These are phyloP conservation scores for Malus hybrid DNA, from an alignment of 331 rosid species.

Conservation along the genomic window DNA sequence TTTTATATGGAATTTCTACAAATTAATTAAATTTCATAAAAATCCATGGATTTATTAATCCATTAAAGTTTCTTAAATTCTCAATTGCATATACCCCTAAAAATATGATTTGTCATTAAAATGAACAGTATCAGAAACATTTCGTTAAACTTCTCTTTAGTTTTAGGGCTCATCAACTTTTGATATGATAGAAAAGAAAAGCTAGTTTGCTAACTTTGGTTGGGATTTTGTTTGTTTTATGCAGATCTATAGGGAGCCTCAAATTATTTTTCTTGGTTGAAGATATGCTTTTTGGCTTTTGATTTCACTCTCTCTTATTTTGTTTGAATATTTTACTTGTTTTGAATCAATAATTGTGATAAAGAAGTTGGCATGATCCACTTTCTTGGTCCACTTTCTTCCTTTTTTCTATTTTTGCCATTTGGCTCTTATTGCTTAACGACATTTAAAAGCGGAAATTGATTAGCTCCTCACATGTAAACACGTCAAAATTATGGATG, in stretches of 20 bases:
- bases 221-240: constrained; percentile 1
- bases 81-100: too few species aligned
- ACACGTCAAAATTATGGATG: too few species aligned
- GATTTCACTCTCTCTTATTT: background rate
- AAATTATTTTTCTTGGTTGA: background rate
- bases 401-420: background rate
- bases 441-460: background rate
- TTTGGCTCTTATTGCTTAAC: background rate
- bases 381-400: background rate
- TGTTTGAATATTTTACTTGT: background rate
- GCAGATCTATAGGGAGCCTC: background rate
- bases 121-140: too few species aligned
- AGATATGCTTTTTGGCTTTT: constrained; percentile 5
- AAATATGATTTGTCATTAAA: too few species aligned
- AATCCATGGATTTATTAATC: too few species aligned
- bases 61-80: too few species aligned
- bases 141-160: background rate
- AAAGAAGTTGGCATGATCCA: background rate
- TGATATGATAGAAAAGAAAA: constrained; percentile 12
- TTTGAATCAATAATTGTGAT: background rate
- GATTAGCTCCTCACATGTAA: too few species aligned
- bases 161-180: constrained; percentile 5
- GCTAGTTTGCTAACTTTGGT: constrained; percentile 10
- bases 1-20: too few species aligned
- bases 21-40: too few species aligned